Base-by-base conservation (phyloP, 305 asterid species). In the Fraxinus floribunda region DNA sequence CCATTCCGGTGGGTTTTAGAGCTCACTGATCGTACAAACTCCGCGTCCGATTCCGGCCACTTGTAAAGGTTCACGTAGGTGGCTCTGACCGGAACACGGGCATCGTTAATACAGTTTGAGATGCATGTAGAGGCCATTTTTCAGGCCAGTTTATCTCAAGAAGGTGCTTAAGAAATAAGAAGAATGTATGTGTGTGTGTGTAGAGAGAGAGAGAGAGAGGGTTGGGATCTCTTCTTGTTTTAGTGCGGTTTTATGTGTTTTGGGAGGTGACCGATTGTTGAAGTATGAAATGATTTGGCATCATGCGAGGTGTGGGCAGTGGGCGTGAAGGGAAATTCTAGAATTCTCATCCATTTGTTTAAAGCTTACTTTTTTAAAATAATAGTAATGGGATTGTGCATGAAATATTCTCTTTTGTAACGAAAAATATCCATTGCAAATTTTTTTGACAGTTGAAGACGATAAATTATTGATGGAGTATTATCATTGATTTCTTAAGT, bases 31-130 rank as follows among this genome's bases (percentile, higher is more conserved):
- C 92, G 49, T 7, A 94, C 90, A 80, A 94, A 94, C 78, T 90
- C 97, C 46, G 87, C 90, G 44, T 93, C 95, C n/a, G 94, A 92
- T 82, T 90, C 95, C 78, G 97, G 95, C 98, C 94, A 91, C 52
- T 89, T 92, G 83, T 88, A 84, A 49, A 93, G 90, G 86, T 85
- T 90, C 20, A 84, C 89, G 73, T 93, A 93, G 35, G 86, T 92
- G 20, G 94, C 88, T 22, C 92, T 80, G 4, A 86, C 84, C 3
- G 94, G 92, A 64, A n/a, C 83, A 29, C 78, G 74, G 5, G 85
- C 41, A 36, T 81, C 90, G 29, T 60, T 52, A 3, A 74, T 83
- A 29, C 84, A 80, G 79, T 81, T 80, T 11, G 90, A 68, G 74
- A 78, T 66, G 79, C 90, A 87, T 60, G 73, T 6, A 9, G 87